Conservation (phyloP, 306 rosid genomes). For the Dalbergia cultrata region DNA sequence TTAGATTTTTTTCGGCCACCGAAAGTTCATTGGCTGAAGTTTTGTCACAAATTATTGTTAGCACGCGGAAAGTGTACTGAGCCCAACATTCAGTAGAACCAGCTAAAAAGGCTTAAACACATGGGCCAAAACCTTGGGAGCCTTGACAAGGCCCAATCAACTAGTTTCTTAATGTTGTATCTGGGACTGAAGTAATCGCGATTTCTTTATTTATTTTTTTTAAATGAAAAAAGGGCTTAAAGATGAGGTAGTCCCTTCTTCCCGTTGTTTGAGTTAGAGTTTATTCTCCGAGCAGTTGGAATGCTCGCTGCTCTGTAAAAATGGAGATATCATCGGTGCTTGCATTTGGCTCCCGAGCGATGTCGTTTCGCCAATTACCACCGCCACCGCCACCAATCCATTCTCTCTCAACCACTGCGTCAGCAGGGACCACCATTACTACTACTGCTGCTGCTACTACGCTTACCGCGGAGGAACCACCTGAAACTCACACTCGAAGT, state of each 20-base stretch:
- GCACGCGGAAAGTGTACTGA: too few relatives aligned
- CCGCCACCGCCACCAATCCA: slow-evolving; percentile 8
- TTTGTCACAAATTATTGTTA: too few relatives aligned
- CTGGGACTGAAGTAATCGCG: too few relatives aligned
- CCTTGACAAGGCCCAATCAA: too few relatives aligned
- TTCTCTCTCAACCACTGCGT: slow-evolving; percentile 32
- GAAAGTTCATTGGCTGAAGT: too few relatives aligned
- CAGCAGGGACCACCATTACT: slow-evolving; percentile 1
- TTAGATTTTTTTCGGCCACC: too few relatives aligned
- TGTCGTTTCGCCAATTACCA: slow-evolving; percentile 36
- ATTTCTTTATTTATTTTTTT: too few relatives aligned
- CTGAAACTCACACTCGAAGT: slow-evolving; percentile 33
- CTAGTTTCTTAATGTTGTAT: too few relatives aligned
- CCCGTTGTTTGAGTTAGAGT: not conserved
- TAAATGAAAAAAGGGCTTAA: not conserved
- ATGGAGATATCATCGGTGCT: slow-evolving; percentile 59
- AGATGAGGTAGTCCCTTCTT: not conserved
- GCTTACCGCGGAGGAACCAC: slow-evolving; percentile 21
- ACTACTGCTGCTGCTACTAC: not conserved
- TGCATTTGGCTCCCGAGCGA: slow-evolving; percentile 39
- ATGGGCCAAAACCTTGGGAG: too few relatives aligned
- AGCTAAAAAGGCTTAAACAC: too few relatives aligned
- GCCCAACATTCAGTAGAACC: too few relatives aligned
- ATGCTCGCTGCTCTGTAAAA: not conserved
- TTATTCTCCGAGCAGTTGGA: not conserved